Evolutionary conservation across 2,329 filamentous ascomycete genomes (phyloP).

Genomic region (Acephala macrosclerotiorum): DNA sequence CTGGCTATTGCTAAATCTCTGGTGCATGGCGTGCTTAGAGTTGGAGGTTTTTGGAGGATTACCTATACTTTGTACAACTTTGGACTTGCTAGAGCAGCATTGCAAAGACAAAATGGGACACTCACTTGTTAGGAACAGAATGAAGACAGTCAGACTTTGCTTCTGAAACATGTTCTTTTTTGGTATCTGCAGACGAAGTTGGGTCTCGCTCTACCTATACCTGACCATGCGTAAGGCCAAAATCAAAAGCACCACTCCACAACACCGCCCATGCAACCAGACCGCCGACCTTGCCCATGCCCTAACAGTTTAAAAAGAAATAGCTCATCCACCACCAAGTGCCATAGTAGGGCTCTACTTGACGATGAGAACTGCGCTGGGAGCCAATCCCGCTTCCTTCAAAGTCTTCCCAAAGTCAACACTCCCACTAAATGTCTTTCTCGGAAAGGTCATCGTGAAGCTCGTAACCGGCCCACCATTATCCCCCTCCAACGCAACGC

Average conservation of each 20-base stretch:
- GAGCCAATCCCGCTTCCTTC: constrained; percentile 89
- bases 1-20: neutral
- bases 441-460: constrained; percentile 88
- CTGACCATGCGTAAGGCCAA: neutral
- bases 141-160: neutral
- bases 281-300: constrained; percentile 6
- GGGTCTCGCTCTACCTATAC: neutral
- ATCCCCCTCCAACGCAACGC: constrained; percentile 75
- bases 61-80: neutral
- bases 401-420: constrained; percentile 87
- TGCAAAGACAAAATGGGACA: neutral
- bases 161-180: neutral
- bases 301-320: neutral
- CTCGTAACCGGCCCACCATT: constrained; percentile 76
- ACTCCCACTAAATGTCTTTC: constrained; percentile 75
- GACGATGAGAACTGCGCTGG: constrained; percentile 88
- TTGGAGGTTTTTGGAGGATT: constrained; percentile 1
- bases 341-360: constrained; percentile 48
- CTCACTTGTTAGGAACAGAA: constrained; percentile 2
- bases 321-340: neutral
- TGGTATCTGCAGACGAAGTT: neutral
- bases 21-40: neutral
- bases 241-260: neutral
- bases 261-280: constrained; percentile 12
- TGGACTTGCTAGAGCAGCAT: neutral